phyloP scores from a whole-genome alignment of 805 yeast species.

The Wilhelminamyces savonicus region DNA sequence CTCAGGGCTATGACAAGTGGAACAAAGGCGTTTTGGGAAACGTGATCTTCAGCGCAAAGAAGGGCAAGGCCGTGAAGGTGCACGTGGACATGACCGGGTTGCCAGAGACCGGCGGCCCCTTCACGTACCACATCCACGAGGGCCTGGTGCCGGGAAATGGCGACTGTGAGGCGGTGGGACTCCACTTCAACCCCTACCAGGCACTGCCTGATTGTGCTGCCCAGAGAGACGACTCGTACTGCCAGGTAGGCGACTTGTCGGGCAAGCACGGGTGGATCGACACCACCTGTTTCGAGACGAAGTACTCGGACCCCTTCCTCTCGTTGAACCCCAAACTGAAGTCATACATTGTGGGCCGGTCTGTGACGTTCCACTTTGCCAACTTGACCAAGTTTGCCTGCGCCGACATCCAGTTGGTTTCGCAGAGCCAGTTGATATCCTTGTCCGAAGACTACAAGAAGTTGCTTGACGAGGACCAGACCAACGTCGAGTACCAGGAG shows the following conservation, averaged over 20 bases:
- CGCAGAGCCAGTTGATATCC: too few species aligned
- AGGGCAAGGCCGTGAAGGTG: constrained; percentile 56
- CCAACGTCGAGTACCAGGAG: too few species aligned
- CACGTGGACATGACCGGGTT: constrained; percentile 67
- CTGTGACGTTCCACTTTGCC: constrained; percentile 43
- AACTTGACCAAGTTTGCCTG: constrained; percentile 56
- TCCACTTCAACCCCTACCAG: constrained; percentile 58
- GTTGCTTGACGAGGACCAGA: too few species aligned
- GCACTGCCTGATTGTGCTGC: constrained; percentile 50
- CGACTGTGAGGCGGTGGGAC: constrained; percentile 48
- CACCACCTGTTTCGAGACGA: constrained; percentile 61
- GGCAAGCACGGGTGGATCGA: constrained; percentile 74
- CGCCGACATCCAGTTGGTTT: constrained; percentile 43
- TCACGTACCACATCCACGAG: constrained; percentile 64
- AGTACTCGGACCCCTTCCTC: constrained; percentile 58
- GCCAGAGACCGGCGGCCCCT: constrained; percentile 63
- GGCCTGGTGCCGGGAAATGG: constrained; percentile 43
- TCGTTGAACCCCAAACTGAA: constrained; percentile 52
- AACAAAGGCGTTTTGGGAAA: constrained; percentile 16
- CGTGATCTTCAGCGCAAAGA: constrained; percentile 55
- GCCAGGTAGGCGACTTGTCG: constrained; percentile 70
- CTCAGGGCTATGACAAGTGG: constrained; percentile 34
- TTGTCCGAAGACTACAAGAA: too few species aligned
- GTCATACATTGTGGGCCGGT: constrained; percentile 53
- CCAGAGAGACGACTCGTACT: constrained; percentile 45